Evolutionary conservation across 2,329 filamentous ascomycete genomes (phyloP).

Genomic region (Davidsoniella virescens): DNA sequence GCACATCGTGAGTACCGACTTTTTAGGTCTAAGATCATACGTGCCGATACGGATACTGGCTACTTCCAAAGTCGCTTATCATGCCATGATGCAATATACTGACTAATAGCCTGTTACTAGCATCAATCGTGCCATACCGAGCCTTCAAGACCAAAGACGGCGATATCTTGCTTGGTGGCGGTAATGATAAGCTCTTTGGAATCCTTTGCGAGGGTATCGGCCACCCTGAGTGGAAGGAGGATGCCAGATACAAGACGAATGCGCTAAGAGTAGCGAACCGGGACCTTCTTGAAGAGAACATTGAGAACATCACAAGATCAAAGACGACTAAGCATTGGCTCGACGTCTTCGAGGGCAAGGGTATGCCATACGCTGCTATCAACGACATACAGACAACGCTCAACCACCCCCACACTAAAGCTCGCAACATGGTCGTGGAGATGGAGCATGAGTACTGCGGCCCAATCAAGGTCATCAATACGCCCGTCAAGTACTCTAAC

Average conservation of each 20-base stretch:
- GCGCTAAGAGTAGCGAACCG: slow-evolving; percentile 52
- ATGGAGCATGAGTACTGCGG: slow-evolving; percentile 73
- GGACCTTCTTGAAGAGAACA: slow-evolving; percentile 58
- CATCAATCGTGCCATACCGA: slow-evolving; percentile 92
- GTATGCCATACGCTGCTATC: slow-evolving; percentile 82
- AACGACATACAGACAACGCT: slow-evolving; percentile 82
- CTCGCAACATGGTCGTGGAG: slow-evolving; percentile 79
- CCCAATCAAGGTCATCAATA: slow-evolving; percentile 77
- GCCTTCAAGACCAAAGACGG: slow-evolving; percentile 62
- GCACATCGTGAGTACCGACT: slow-evolving; percentile 59
- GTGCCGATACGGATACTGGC: background rate
- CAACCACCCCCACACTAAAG: slow-evolving; percentile 68
- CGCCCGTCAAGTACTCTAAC: slow-evolving; percentile 85
- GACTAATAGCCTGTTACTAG: slow-evolving; percentile 25
- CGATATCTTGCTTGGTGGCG: slow-evolving; percentile 53
- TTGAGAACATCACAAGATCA: slow-evolving; percentile 56
- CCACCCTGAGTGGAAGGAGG: slow-evolving; percentile 41
- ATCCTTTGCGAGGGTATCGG: slow-evolving; percentile 45
- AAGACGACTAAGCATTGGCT: slow-evolving; percentile 85
- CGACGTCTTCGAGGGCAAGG: slow-evolving; percentile 68
- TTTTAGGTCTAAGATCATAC: background rate
- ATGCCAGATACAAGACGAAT: slow-evolving; percentile 45
- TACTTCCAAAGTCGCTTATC: background rate
- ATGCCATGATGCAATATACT: background rate
- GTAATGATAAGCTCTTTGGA: slow-evolving; percentile 55